These are phyloP conservation scores for Trichophyton verrucosum DNA, from an alignment of 2,329 filamentous ascomycete genomes.

Conservation along the genomic window DNA sequence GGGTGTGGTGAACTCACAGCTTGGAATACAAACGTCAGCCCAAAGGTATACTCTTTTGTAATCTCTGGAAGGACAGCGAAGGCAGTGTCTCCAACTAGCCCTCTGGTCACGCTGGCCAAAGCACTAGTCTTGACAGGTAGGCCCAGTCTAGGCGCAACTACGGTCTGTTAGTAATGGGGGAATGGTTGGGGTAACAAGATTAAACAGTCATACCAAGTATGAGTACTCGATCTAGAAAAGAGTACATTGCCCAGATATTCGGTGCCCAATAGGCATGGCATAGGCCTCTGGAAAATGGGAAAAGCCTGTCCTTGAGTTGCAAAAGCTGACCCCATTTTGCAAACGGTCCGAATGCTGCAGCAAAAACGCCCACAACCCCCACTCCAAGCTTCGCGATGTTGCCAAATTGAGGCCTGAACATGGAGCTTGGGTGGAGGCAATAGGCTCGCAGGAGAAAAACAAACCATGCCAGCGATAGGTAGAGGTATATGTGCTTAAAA, in stretches of 20 bases:
- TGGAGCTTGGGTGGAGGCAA: slow-evolving; percentile 65
- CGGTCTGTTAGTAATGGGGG: neutral
- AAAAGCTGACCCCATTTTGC: slow-evolving; percentile 65
- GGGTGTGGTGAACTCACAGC: slow-evolving; percentile 33
- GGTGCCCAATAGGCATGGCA: slow-evolving; percentile 99
- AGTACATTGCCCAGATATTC: slow-evolving; percentile 95
- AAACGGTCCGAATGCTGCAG: slow-evolving; percentile 81
- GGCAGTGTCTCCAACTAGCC: slow-evolving; percentile 81
- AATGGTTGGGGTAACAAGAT: neutral
- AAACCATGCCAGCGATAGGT: slow-evolving; percentile 90
- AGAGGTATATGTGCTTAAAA: slow-evolving; percentile 97
- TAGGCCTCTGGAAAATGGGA: slow-evolving; percentile 84
- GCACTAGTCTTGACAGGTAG: slow-evolving; percentile 61
- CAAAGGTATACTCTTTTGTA: slow-evolving; percentile 65
- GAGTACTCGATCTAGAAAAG: slow-evolving; percentile 70
- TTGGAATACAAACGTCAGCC: slow-evolving; percentile 72
- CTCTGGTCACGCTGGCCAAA: slow-evolving; percentile 78
- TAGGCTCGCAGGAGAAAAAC: slow-evolving; percentile 82
- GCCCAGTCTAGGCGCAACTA: slow-evolving; percentile 71
- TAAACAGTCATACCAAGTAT: slow-evolving; percentile 55
- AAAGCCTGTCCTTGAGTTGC: slow-evolving; percentile 72
- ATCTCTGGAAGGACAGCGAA: slow-evolving; percentile 90
- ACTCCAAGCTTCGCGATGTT: slow-evolving; percentile 75
- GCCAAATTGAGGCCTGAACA: slow-evolving; percentile 61
- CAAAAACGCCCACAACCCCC: slow-evolving; percentile 60